Percentiles rank a stretch among this genome's conserved stretches.
These are phyloP conservation scores for Boletus speciosus DNA, from an alignment of 768 basidiomycete genomes.

Conservation along the genomic window DNA sequence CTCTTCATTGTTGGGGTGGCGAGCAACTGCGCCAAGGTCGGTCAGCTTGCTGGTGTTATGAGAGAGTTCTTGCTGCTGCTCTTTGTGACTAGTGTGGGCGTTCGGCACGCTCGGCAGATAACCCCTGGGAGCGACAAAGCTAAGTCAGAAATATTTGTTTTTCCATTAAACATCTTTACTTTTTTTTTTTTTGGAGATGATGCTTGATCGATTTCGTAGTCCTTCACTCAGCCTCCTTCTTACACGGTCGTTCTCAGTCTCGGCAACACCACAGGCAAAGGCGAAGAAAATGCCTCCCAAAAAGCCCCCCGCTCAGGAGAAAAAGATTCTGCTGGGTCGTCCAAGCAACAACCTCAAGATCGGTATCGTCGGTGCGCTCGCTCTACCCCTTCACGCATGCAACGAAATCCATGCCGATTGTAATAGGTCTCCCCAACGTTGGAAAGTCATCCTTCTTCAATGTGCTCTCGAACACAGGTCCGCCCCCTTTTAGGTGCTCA, in stretches of 20 bases:
- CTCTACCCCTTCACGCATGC: not conserved
- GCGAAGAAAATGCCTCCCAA: conserved; percentile 83
- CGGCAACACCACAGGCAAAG: conserved; percentile 40
- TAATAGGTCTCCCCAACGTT: conserved; percentile 85
- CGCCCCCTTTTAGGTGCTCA: conserved; percentile 17
- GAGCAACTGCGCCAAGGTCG: conserved; percentile 1
- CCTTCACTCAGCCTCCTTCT: conserved; percentile 15
- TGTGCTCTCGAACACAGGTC: conserved; percentile 86
- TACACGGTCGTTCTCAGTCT: conserved; percentile 35
- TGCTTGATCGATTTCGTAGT: conserved; percentile 33
- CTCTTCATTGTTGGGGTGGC: conserved; percentile 17
- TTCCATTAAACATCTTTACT: not conserved
- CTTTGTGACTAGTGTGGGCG: not conserved
- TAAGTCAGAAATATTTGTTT: not conserved
- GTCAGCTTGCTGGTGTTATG: not conserved
- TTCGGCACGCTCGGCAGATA: conserved; percentile 25
- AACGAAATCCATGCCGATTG: conserved; percentile 4
- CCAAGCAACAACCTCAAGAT: conserved; percentile 98
- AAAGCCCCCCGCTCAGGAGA: conserved; percentile 73
- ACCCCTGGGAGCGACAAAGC: not conserved
- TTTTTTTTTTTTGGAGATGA: conserved; percentile 21
- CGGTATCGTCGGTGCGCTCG: conserved; percentile 89
- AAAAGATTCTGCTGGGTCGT: conserved; percentile 83
- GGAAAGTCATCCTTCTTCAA: conserved; percentile 99
- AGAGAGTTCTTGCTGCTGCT: not conserved